phyloP scores from a whole-genome alignment of 2,329 filamentous ascomycete genomes.

The Monilinia polystroma region DNA sequence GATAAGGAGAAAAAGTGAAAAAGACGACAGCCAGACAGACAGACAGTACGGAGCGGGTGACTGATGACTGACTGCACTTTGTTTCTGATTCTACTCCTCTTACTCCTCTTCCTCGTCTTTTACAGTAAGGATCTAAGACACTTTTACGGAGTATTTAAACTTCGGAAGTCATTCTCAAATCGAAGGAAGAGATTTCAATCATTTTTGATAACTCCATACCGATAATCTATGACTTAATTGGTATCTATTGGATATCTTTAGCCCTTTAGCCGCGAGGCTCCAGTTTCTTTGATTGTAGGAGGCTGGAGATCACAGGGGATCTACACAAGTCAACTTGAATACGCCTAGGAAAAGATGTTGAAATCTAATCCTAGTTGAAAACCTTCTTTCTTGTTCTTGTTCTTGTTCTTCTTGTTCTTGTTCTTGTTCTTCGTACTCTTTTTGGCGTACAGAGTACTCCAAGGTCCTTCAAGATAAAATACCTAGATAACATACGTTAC shows the following conservation, averaged over 20 bases:
- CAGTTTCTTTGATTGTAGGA: conserved; percentile 11
- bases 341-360: too few relatives aligned
- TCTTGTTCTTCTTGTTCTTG: too few relatives aligned
- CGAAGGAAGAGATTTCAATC: conserved; percentile 2
- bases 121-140: conserved; percentile 6
- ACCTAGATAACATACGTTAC: too few relatives aligned
- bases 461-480: too few relatives aligned
- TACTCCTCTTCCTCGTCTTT: too few relatives aligned
- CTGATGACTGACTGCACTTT: too few relatives aligned
- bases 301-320: conserved; percentile 19
- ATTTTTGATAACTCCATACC: not conserved
- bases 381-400: not conserved
- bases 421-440: too few relatives aligned
- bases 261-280: conserved; percentile 17
- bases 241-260: conserved; percentile 14
- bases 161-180: conserved; percentile 5
- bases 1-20: not conserved
- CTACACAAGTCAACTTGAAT: not conserved
- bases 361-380: not conserved
- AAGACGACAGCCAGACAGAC: too few relatives aligned
- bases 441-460: too few relatives aligned
- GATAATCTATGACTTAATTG: not conserved
- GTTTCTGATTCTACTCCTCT: too few relatives aligned
- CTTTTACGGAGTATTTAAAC: conserved; percentile 1
- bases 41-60: too few relatives aligned